These are phyloP conservation scores for Peterozyma toletana DNA, from an alignment of 805 yeast genomes.

Conservation along the genomic window DNA sequence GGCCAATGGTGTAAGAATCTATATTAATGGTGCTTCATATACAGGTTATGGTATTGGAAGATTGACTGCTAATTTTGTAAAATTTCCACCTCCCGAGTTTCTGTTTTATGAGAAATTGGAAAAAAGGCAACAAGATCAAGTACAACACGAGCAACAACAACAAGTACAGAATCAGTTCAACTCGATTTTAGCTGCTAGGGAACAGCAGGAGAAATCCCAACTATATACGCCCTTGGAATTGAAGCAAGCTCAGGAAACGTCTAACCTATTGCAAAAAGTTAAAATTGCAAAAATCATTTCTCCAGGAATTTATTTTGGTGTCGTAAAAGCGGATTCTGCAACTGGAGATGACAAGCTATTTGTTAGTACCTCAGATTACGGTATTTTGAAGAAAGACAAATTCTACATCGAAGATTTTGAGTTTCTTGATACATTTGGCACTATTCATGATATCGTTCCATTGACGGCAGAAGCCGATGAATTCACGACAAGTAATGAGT, in stretches of 20 bases:
- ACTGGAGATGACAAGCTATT: conserved; percentile 43
- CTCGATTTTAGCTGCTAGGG: conserved; percentile 9
- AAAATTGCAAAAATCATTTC: conserved; percentile 57
- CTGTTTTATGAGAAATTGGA: conserved; percentile 21
- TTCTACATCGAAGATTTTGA: conserved; percentile 78
- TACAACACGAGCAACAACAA: not conserved
- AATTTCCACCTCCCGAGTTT: conserved; percentile 37
- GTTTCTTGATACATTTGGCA: conserved; percentile 51
- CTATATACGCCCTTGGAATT: conserved; percentile 22
- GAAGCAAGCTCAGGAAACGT: conserved; percentile 48
- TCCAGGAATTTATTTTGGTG: conserved; percentile 83
- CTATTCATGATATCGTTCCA: conserved; percentile 67
- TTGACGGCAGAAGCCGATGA: conserved; percentile 46
- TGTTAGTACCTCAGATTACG: conserved; percentile 79
- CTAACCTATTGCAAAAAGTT: conserved; percentile 49
- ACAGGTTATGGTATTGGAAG: conserved; percentile 16
- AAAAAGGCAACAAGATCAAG: conserved; percentile 3
- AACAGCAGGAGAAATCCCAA: conserved; percentile 22
- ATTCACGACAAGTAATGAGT: conserved; percentile 79
- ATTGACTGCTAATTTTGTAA: conserved; percentile 29
- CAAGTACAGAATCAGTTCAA: not conserved
- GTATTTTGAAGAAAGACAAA: conserved; percentile 66
- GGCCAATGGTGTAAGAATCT: conserved; percentile 75
- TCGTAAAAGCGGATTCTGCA: conserved; percentile 27
- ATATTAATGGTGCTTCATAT: conserved; percentile 41